These are phyloP conservation scores for Hypoxylon crocopeplum DNA, from an alignment of 495 filamentous ascomycete species.

Conservation along the genomic window DNA sequence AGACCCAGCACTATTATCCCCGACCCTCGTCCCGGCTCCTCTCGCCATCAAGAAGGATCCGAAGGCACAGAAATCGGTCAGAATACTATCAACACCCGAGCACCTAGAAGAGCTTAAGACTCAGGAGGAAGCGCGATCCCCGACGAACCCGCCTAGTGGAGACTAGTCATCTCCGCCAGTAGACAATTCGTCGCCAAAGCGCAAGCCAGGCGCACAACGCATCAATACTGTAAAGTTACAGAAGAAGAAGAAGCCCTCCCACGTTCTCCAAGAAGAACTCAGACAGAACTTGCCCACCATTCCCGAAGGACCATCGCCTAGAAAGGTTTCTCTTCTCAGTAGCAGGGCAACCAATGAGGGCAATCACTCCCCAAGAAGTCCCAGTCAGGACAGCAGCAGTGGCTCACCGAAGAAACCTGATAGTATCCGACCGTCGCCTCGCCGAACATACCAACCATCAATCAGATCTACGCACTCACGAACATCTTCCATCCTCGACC, in stretches of 20 bases:
- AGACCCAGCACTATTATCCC: slow-evolving; percentile 21
- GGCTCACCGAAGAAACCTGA: slow-evolving; percentile 48
- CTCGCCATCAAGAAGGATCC: slow-evolving; percentile 29
- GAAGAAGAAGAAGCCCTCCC: slow-evolving; percentile 41
- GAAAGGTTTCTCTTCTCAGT: slow-evolving; percentile 43
- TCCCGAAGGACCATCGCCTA: slow-evolving; percentile 54
- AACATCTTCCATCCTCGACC: slow-evolving; percentile 51
- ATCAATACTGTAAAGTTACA: slow-evolving; percentile 53
- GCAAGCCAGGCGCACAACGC: slow-evolving; percentile 30
- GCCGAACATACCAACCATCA: slow-evolving; percentile 57
- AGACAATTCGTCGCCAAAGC: slow-evolving; percentile 10
- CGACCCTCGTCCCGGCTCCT: slow-evolving; percentile 38
- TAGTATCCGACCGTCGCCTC: slow-evolving; percentile 45
- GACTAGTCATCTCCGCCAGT: slow-evolving; percentile 24
- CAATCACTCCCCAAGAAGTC: slow-evolving; percentile 6
- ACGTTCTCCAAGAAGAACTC: slow-evolving; percentile 13
- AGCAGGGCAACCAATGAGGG: slow-evolving; percentile 16
- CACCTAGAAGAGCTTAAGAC: slow-evolving; percentile 39
- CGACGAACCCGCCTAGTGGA: slow-evolving; percentile 7
- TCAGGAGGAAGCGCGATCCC: slow-evolving; percentile 41
- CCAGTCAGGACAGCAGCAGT: slow-evolving; percentile 17
- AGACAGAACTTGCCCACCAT: slow-evolving; percentile 46
- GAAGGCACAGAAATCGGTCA: slow-evolving; percentile 25
- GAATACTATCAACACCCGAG: slow-evolving; percentile 39
- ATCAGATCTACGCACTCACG: slow-evolving; percentile 52